phyloP scores from a whole-genome alignment of 495 filamentous ascomycete genomes.

The Pyronema domesticum region DNA sequence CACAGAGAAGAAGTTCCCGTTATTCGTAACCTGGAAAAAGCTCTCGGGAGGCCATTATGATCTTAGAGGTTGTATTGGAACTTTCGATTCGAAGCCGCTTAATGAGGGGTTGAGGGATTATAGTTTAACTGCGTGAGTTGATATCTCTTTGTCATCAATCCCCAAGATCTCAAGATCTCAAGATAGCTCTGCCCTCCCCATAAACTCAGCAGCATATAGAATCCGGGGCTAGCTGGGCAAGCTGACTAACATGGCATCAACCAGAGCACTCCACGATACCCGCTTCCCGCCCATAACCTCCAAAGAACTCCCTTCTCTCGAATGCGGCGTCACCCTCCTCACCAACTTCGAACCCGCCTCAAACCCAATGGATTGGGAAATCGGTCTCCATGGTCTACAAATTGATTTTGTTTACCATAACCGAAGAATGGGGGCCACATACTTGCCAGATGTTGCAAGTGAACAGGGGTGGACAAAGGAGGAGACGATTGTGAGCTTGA shows the following conservation, averaged over 20 bases:
- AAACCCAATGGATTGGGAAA: conserved; percentile 63
- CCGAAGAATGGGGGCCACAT: conserved; percentile 59
- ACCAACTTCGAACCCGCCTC: conserved; percentile 56
- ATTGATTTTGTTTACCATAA: conserved; percentile 56
- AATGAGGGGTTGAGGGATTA: conserved; percentile 56
- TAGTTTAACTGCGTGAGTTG: conserved; percentile 63
- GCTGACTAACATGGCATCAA: no score
- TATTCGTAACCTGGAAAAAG: conserved; percentile 95
- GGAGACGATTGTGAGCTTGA: conserved; percentile 71
- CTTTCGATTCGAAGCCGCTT: conserved; percentile 67
- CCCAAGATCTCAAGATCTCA: no score
- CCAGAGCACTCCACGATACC: conserved; percentile 64
- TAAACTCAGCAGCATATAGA: no score
- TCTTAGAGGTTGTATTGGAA: conserved; percentile 90
- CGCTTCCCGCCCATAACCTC: conserved; percentile 60
- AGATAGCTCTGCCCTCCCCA: no score
- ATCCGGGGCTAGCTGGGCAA: no score
- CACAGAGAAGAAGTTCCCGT: conserved; percentile 31
- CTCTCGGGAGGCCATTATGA: conserved; percentile 40
- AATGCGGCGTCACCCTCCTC: conserved; percentile 55
- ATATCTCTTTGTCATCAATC: neutral
- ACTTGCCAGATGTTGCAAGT: conserved; percentile 74
- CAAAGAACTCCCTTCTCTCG: conserved; percentile 48
- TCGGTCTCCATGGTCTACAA: conserved; percentile 69
- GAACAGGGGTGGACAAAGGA: conserved; percentile 96